Evolutionary conservation across 305 asterid genomes (phyloP).

Genomic region (Rubia occidens): DNA sequence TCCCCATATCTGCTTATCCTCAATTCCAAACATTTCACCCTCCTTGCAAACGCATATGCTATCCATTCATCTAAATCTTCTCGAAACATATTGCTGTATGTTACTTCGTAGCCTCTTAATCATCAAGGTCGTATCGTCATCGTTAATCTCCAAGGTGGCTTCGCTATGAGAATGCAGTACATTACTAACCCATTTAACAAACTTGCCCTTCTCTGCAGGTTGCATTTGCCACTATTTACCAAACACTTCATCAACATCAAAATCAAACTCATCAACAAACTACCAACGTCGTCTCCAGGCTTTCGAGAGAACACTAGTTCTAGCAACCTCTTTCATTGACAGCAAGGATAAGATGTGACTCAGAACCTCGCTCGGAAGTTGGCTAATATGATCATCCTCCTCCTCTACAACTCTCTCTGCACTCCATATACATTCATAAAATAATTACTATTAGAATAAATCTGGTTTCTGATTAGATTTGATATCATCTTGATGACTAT

Average conservation of each 20-base stretch:
- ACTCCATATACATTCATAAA: neutral
- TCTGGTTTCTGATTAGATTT: too few species aligned
- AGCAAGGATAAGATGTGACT: neutral
- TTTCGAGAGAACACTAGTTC: neutral
- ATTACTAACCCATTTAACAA: neutral
- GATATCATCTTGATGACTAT: too few species aligned
- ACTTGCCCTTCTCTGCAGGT: neutral
- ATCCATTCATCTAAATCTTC: neutral
- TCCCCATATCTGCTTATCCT: neutral
- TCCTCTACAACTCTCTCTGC: neutral
- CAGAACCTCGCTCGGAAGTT: neutral
- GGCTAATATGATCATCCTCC: neutral
- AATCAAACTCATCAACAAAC: neutral
- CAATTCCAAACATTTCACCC: neutral
- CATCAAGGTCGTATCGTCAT: neutral
- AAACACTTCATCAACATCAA: neutral
- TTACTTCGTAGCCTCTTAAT: neutral
- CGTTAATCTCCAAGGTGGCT: neutral
- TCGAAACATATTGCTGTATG: neutral
- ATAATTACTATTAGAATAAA: too few species aligned
- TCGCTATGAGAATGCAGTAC: neutral
- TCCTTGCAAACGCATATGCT: neutral
- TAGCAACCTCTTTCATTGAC: neutral
- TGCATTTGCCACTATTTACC: too few species aligned
- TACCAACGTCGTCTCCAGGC: neutral